Conservation (phyloP, 768 basidiomycete genomes). For the Termitomyces sp. region DNA sequence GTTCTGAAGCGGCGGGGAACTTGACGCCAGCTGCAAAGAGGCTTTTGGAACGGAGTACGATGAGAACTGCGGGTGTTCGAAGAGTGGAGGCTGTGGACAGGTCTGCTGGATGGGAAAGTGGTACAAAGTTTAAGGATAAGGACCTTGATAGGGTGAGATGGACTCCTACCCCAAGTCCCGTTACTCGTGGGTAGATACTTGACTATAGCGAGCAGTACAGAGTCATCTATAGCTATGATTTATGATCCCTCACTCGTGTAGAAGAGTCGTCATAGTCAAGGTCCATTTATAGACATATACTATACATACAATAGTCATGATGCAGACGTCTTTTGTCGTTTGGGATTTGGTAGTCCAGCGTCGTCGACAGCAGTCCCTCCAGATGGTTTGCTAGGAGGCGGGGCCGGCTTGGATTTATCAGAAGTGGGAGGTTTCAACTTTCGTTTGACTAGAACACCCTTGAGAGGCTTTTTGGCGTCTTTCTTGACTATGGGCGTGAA, state of each 20-base stretch:
- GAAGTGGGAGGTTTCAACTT: conserved; percentile 44
- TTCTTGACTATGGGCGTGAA: conserved; percentile 44
- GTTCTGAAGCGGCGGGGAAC: conserved; percentile 66
- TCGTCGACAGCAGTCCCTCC: background rate
- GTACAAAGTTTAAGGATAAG: conserved; percentile 44
- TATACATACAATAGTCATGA: conserved; percentile 13
- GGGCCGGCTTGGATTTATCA: conserved; percentile 13
- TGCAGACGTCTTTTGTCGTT: conserved; percentile 54
- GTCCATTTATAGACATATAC: background rate
- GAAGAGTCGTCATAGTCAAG: background rate
- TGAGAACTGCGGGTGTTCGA: conserved; percentile 57
- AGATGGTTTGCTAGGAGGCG: conserved; percentile 11
- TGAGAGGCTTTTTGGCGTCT: conserved; percentile 62
- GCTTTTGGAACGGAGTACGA: conserved; percentile 68
- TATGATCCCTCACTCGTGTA: background rate
- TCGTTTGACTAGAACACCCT: conserved; percentile 81
- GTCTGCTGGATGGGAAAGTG: conserved; percentile 52
- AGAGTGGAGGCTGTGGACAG: conserved; percentile 68
- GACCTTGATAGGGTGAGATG: conserved; percentile 68
- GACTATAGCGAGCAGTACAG: too few species aligned
- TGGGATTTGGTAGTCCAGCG: conserved; percentile 35
- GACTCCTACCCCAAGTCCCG: conserved; percentile 68
- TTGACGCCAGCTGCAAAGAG: conserved; percentile 85
- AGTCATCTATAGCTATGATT: too few species aligned
- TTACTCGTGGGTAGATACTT: conserved; percentile 7